These are phyloP conservation scores for Chrysoporthe cubensis DNA, from an alignment of 2,329 filamentous ascomycete species.

Conservation along the genomic window DNA sequence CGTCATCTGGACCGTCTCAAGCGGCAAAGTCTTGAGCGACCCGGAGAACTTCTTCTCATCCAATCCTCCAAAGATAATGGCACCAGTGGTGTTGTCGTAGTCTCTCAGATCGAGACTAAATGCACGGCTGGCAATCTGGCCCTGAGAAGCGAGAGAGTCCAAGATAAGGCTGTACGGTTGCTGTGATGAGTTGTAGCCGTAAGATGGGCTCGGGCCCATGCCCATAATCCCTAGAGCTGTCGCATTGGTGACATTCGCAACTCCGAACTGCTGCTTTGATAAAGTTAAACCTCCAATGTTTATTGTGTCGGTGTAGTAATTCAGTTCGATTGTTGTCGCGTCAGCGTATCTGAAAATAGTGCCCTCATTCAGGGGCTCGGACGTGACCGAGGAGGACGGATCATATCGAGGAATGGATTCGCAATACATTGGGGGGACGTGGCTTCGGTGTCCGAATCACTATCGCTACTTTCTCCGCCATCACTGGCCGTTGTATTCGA, in stretches of 20 bases:
- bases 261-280: slow-evolving; percentile 13
- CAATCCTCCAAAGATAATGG: slow-evolving; percentile 24
- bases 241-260: slow-evolving; percentile 5
- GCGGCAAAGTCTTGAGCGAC: slow-evolving; percentile 25
- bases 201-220: not conserved
- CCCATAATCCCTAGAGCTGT: slow-evolving; percentile 14
- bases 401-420: slow-evolving; percentile 12
- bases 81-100: slow-evolving; percentile 14
- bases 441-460: not conserved
- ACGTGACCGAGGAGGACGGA: slow-evolving; percentile 10
- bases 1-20: slow-evolving; percentile 16
- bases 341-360: not conserved
- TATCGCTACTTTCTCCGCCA: not conserved
- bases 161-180: slow-evolving; percentile 10
- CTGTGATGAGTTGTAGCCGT: slow-evolving; percentile 1
- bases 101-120: slow-evolving; percentile 19
- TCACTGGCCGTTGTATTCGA: not conserved
- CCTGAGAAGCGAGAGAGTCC: slow-evolving; percentile 19
- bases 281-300: slow-evolving; percentile 16
- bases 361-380: not conserved
- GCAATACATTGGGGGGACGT: slow-evolving; percentile 13
- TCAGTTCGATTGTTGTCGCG: not conserved
- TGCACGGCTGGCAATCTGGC: slow-evolving; percentile 19
- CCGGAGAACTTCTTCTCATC: slow-evolving; percentile 24
- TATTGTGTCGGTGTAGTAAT: slow-evolving; percentile 12